Percentiles rank a stretch among this genome's conserved stretches.
Conservation (phyloP, 129 eudicot genomes). For the Cynara cardunculus region DNA sequence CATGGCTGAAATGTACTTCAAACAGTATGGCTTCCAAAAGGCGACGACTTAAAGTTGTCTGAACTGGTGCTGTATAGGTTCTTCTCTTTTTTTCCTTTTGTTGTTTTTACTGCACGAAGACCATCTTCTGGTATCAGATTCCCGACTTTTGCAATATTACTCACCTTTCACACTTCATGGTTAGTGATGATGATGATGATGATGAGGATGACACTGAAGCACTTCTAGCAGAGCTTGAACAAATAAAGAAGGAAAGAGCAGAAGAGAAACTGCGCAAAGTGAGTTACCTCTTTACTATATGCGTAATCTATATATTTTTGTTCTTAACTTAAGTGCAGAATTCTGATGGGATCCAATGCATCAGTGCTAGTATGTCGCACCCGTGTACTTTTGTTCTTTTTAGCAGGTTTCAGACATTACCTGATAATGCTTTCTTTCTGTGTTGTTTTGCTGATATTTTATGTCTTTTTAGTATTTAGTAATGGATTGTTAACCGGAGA, state of each 20-base stretch:
- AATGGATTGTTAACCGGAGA: not conserved
- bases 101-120: not conserved
- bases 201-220: slow-evolving; percentile 99
- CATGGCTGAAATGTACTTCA: not conserved
- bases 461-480: not conserved
- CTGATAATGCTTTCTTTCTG: not conserved
- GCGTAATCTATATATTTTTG: not conserved
- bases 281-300: not conserved
- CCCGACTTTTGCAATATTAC: not conserved
- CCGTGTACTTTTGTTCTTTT: no score
- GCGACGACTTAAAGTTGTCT: not conserved
- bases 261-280: slow-evolving; percentile 59
- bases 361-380: no score
- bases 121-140: not conserved
- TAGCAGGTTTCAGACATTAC: not conserved
- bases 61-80: not conserved
- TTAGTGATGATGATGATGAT: slow-evolving; percentile 53
- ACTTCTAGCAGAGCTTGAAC: slow-evolving; percentile 21
- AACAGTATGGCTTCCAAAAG: not conserved
- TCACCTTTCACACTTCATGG: not conserved
- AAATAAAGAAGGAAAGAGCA: slow-evolving; percentile 64
- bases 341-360: no score
- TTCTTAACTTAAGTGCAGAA: no score
- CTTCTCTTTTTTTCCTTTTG: not conserved
- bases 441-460: not conserved